Evolutionary conservation across 2,329 filamentous ascomycete genomes (phyloP), one percentile per base, ranked within the genome.

Genomic region (Pestalotiopsis sp.): DNA sequence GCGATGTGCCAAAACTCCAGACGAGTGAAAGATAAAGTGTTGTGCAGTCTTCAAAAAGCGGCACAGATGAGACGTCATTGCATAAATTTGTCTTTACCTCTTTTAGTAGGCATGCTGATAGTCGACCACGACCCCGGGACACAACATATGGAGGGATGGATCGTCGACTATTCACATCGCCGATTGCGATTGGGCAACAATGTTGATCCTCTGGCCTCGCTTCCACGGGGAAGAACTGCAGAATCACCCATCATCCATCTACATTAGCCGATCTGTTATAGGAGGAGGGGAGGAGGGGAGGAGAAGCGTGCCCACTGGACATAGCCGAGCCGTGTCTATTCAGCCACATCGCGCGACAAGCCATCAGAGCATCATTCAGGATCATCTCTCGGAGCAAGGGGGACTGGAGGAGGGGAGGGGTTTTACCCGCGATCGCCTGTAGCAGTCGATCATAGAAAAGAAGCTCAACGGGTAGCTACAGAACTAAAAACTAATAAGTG

Each of bases 281-380:
- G 31, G 31, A 52, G 45, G 45, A 52, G 45, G 45, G 31, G 31
- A 52, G 45, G 45, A 52, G 45, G 45, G 5, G 45, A 52, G 17
- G 41, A 45, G 17, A 52, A 52, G n/a, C 17, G 27, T 36, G 11
- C 25, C 57, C 12, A 59, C 23, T 17, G 23, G 14, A 13, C 57
- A 59, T 52, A 59, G 11, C 12, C 57, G 27, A 59, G 27, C 57
- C 27, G 36, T 64, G 61, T 45, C 61, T 20, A 25, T 64, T 49
- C 61, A 64, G 61, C 61, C 61, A 64, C 61, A 45, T 52, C 38
- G 39, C 25, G 17, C 61, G 39, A 39, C 61, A 49, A 64, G 61
- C 45, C 61, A 64, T 64, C 39, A 20, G 27, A 6, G 20, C 25
- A 17, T 39, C 25, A n/a, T 20, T 36, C n/a, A 52, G 38, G 61